Percentiles rank a stretch among this genome's conserved stretches.
phyloP scores from a whole-genome alignment of 2,329 filamentous ascomycete genomes.

The Eutypella sp. region DNA sequence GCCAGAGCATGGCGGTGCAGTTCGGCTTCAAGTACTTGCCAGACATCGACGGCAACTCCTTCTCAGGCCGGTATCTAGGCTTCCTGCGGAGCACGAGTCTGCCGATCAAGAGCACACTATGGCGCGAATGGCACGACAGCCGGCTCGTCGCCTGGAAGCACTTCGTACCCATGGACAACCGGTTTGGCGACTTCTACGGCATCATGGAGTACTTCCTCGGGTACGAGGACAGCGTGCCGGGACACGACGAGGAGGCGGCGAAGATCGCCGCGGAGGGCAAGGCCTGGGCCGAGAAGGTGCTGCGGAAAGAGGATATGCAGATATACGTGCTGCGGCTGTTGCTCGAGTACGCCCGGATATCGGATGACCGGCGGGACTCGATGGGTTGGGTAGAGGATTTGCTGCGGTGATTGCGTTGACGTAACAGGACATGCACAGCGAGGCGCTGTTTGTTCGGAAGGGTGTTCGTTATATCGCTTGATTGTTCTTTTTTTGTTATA shows the following conservation, averaged over 20 bases:
- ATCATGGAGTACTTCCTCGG: constrained; percentile 72
- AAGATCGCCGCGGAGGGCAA: constrained; percentile 62
- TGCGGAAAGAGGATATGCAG: constrained; percentile 69
- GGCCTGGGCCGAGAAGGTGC: constrained; percentile 62
- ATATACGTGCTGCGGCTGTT: constrained; percentile 63
- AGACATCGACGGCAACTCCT: constrained; percentile 72
- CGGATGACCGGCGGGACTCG: constrained; percentile 44
- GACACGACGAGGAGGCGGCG: constrained; percentile 54
- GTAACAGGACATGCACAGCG: not conserved
- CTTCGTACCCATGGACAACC: constrained; percentile 74
- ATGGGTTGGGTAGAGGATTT: constrained; percentile 55
- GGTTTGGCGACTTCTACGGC: constrained; percentile 66
- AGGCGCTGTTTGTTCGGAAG: not conserved
- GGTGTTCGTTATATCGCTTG: not conserved
- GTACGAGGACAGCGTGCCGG: constrained; percentile 37
- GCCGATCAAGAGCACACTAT: constrained; percentile 74
- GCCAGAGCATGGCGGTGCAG: constrained; percentile 45
- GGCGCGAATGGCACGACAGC: constrained; percentile 75
- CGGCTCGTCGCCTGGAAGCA: constrained; percentile 73
- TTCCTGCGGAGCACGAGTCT: constrained; percentile 66
- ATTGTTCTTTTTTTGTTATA: too few relatives aligned
- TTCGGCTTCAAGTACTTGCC: constrained; percentile 64
- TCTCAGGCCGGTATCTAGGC: constrained; percentile 62
- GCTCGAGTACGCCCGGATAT: constrained; percentile 56
- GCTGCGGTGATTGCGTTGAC: constrained; percentile 16